These are phyloP conservation scores for Termitomyces heimii DNA, from an alignment of 768 basidiomycete genomes.

Conservation along the genomic window DNA sequence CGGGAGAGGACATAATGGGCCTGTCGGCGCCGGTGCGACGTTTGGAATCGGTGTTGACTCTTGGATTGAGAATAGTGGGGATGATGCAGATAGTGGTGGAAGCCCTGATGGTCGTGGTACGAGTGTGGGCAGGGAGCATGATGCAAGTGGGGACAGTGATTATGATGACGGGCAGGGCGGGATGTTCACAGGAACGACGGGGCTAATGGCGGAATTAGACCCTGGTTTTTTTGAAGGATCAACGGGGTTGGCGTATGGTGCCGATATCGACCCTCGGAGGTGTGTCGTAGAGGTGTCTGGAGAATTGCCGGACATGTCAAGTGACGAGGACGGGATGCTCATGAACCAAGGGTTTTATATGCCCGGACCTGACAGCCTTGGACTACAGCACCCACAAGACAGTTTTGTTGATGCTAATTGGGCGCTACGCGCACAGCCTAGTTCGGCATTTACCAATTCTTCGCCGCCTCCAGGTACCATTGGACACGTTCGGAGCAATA, in stretches of 20 bases:
- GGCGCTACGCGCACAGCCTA: slow-evolving; percentile 30
- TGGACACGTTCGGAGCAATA: slow-evolving; percentile 16
- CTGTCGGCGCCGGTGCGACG: slow-evolving; percentile 4
- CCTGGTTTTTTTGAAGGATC: slow-evolving; percentile 10
- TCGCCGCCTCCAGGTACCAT: slow-evolving; percentile 29
- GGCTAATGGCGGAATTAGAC: slow-evolving; percentile 16
- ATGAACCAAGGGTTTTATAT: slow-evolving; percentile 17
- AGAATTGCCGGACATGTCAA: slow-evolving; percentile 43
- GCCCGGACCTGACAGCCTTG: not conserved
- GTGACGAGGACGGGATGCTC: slow-evolving; percentile 51
- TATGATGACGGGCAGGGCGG: slow-evolving; percentile 20
- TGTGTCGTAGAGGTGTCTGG: slow-evolving; percentile 59
- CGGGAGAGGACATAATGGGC: slow-evolving; percentile 26
- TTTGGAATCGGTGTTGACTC: slow-evolving; percentile 6
- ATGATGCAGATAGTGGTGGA: slow-evolving; percentile 16
- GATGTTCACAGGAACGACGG: slow-evolving; percentile 24
- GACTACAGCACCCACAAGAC: not conserved
- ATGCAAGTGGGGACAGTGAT: slow-evolving; percentile 17
- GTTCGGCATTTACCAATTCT: slow-evolving; percentile 36
- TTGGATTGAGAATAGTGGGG: slow-evolving; percentile 13
- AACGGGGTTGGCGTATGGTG: slow-evolving; percentile 7
- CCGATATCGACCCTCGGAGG: slow-evolving; percentile 42
- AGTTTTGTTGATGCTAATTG: slow-evolving; percentile 24
- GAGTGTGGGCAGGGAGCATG: slow-evolving; percentile 16
- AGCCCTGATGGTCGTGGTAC: slow-evolving; percentile 13